Evolutionary conservation across 2,329 filamentous ascomycete genomes (phyloP).

Genomic region (Fusarium musae): DNA sequence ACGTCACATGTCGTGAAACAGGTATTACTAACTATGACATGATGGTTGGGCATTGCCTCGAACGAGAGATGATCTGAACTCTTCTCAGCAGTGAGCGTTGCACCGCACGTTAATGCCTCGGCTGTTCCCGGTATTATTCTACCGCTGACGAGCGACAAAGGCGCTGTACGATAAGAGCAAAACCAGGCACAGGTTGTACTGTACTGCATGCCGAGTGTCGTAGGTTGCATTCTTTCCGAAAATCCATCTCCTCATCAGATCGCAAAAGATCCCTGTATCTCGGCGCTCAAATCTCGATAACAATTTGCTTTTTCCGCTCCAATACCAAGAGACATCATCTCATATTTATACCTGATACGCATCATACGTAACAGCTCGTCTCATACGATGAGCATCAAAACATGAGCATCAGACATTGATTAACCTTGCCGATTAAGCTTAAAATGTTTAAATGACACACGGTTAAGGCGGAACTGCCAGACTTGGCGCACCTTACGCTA

Average conservation of each 20-base stretch:
- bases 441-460: conserved; percentile 3
- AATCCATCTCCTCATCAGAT: background rate
- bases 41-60: background rate
- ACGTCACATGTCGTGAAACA: background rate
- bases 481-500: conserved; percentile 9
- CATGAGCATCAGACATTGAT: conserved; percentile 1
- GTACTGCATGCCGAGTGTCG: background rate
- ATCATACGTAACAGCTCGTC: background rate
- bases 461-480: conserved; percentile 24
- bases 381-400: background rate
- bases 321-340: background rate
- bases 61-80: conserved; percentile 1
- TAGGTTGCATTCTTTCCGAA: conserved; percentile 13
- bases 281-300: background rate
- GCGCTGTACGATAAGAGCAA: background rate
- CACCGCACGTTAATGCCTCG: background rate
- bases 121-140: conserved; percentile 1
- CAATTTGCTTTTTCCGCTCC: background rate
- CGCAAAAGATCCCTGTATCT: background rate
- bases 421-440: conserved; percentile 30
- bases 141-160: background rate
- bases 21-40: background rate
- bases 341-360: background rate
- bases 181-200: background rate
- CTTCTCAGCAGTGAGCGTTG: background rate